Conservation (phyloP, 306 rosid species). For the Citrullus mucosospermus region DNA sequence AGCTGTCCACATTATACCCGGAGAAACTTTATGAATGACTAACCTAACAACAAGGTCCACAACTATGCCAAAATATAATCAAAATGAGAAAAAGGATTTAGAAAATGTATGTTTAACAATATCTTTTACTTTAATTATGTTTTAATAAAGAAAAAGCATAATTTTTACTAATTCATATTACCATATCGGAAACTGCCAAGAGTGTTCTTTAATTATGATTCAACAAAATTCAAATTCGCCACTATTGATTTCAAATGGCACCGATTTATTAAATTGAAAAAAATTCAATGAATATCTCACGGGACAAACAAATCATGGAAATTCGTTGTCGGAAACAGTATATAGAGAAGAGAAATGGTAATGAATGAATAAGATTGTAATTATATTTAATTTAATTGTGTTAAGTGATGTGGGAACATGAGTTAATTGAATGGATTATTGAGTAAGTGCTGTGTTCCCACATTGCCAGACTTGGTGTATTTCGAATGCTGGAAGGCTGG, state of each 20-base stretch:
- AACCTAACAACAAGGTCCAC: neutral
- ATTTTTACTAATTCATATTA: neutral
- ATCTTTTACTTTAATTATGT: no score
- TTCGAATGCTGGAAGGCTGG: neutral
- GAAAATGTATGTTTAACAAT: no score
- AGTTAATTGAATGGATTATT: neutral
- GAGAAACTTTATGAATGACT: neutral
- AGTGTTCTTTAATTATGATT: neutral
- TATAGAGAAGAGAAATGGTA: neutral
- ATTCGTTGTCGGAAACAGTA: neutral
- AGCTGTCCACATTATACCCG: neutral
- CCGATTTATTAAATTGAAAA: neutral
- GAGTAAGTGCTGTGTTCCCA: neutral
- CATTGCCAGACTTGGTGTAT: neutral
- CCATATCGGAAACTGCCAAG: neutral
- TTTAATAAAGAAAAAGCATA: neutral
- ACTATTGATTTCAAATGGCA: neutral
- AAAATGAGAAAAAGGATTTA: neutral
- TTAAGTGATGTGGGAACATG: neutral
- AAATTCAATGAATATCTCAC: neutral
- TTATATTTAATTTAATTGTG: neutral
- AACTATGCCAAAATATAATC: neutral
- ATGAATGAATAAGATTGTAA: neutral
- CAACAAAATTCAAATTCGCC: neutral
- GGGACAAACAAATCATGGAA: neutral